phyloP scores from a whole-genome alignment of 176 grass and related monocot genomes.

The Oryza nivara region DNA sequence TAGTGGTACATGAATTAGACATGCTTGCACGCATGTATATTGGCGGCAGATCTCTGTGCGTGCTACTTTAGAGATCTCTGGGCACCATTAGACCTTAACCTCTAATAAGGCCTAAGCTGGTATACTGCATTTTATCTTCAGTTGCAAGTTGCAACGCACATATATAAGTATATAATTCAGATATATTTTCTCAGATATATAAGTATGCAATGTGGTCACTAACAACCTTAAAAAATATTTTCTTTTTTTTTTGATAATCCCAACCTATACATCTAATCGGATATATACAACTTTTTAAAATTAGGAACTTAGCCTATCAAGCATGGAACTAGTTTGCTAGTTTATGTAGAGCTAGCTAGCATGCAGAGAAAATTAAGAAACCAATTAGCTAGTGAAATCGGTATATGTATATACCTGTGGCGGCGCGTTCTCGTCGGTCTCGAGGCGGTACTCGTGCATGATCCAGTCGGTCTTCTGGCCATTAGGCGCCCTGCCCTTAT shows the following conservation, averaged over 20 bases:
- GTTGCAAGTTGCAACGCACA: too few relatives aligned
- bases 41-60: slow-evolving; percentile 21
- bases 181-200: too few relatives aligned
- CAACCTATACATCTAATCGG: too few relatives aligned
- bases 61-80: slow-evolving; percentile 25
- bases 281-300: too few relatives aligned
- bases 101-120: not conserved
- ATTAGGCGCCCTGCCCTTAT: slow-evolving; percentile 95
- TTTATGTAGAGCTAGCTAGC: too few relatives aligned
- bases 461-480: slow-evolving; percentile 96
- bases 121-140: not conserved
- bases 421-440: slow-evolving; percentile 85
- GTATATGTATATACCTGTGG: slow-evolving; percentile 58
- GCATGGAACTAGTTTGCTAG: not conserved
- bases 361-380: too few relatives aligned
- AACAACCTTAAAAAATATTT: not conserved
- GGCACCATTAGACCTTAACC: slow-evolving; percentile 13
- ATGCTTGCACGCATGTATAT: slow-evolving; percentile 35
- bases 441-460: slow-evolving; percentile 97
- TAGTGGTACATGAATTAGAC: slow-evolving; percentile 31
- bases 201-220: not conserved
- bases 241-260: not conserved
- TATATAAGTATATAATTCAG: not conserved
- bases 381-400: not conserved
- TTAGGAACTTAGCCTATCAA: too few relatives aligned